Percentiles rank a stretch among this genome's conserved stretches.
These are phyloP conservation scores for Rhodotorula sp. DNA, from an alignment of 1,284 basidiomycete genomes.

Conservation along the genomic window DNA sequence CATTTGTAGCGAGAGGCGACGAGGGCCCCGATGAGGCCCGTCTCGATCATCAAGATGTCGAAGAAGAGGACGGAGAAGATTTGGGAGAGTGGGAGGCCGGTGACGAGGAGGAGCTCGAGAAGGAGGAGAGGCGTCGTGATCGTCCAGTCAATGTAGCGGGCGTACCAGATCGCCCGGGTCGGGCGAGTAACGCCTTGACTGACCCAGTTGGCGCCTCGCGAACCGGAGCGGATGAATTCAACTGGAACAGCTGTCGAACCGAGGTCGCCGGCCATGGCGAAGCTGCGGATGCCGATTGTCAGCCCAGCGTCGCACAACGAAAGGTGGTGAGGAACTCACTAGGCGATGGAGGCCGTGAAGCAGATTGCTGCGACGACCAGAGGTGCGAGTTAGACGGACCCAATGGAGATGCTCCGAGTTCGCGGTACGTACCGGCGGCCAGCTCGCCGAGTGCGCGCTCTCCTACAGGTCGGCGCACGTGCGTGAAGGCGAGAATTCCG, in stretches of 20 bases:
- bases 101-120: slow-evolving; percentile 57
- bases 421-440: no score
- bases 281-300: slow-evolving; percentile 41
- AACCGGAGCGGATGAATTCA: slow-evolving; percentile 53
- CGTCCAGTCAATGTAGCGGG: slow-evolving; percentile 60
- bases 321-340: background rate
- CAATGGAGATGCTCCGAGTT: no score
- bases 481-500: slow-evolving; percentile 48
- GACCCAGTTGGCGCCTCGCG: slow-evolving; percentile 38
- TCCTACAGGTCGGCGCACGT: slow-evolving; percentile 52
- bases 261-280: slow-evolving; percentile 63
- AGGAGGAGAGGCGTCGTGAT: slow-evolving; percentile 61
- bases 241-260: slow-evolving; percentile 57
- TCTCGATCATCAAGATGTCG: slow-evolving; percentile 54
- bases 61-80: slow-evolving; percentile 61
- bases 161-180: slow-evolving; percentile 59
- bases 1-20: slow-evolving; percentile 58
- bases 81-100: slow-evolving; percentile 58
- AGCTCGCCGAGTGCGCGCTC: slow-evolving; percentile 57
- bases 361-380: slow-evolving; percentile 32
- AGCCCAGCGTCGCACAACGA: slow-evolving; percentile 27
- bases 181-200: slow-evolving; percentile 40
- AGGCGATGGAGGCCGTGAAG: slow-evolving; percentile 47
- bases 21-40: slow-evolving; percentile 58
- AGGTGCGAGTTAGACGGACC: no score